Evolutionary conservation across 306 rosid species (phyloP).

Genomic region (Cucurbita maxima): DNA sequence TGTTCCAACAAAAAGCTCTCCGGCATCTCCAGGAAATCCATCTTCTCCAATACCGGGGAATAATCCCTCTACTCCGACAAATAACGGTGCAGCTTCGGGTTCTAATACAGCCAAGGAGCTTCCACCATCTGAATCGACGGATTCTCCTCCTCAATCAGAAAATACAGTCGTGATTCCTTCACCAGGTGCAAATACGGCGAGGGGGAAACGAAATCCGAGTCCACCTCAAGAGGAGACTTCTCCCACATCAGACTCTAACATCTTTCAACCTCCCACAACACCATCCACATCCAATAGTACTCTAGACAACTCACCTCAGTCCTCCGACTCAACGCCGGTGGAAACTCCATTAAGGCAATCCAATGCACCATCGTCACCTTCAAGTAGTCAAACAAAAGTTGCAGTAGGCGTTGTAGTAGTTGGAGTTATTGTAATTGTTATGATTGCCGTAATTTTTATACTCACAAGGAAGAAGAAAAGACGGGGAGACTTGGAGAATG

Average conservation of each 20-base stretch:
- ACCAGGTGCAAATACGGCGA: neutral
- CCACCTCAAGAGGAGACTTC: neutral
- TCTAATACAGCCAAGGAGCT: neutral
- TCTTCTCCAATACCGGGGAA: conserved; percentile 8
- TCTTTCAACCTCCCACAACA: conserved; percentile 6
- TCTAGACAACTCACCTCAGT: neutral
- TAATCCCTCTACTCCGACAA: conserved; percentile 3
- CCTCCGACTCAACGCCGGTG: neutral
- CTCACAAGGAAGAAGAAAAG: conserved; percentile 18
- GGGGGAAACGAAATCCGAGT: neutral
- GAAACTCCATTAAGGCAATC: neutral
- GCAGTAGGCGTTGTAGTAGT: conserved; percentile 31
- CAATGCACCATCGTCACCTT: neutral
- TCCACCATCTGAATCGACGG: neutral
- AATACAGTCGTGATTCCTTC: neutral
- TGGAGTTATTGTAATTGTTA: conserved; percentile 24
- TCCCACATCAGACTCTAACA: neutral
- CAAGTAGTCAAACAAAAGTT: conserved; percentile 7
- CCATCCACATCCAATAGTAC: neutral
- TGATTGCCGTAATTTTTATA: conserved; percentile 23
- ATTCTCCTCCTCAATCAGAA: neutral
- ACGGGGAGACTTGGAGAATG: conserved; percentile 3
- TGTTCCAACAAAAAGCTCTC: neutral
- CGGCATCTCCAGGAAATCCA: neutral
- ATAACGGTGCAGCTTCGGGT: neutral